These are phyloP conservation scores for Zygotorulaspora chibaensis DNA, from an alignment of 805 yeast genomes.

Conservation along the genomic window DNA sequence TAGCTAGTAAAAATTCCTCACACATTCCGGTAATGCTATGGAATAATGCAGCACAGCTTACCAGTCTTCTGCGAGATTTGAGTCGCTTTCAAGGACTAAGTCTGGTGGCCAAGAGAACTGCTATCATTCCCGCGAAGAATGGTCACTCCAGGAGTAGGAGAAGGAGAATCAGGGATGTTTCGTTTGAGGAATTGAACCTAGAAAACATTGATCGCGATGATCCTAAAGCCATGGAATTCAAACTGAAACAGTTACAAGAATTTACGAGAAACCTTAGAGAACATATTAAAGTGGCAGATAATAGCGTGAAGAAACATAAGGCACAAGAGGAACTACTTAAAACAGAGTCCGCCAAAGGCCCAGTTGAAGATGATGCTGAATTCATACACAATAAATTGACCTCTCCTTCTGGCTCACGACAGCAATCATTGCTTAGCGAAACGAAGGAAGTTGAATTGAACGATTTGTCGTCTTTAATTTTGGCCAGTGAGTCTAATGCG, in stretches of 20 bases:
- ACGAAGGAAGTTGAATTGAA: not conserved
- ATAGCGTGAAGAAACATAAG: slow-evolving; percentile 7
- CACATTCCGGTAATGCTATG: not conserved
- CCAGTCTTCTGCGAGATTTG: not conserved
- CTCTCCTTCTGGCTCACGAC: not conserved
- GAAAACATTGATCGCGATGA: slow-evolving; percentile 7
- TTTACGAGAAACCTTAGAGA: slow-evolving; percentile 25
- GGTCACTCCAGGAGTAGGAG: slow-evolving; percentile 4
- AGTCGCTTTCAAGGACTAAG: not conserved
- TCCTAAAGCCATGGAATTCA: slow-evolving; percentile 23
- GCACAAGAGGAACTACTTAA: not conserved
- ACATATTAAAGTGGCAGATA: slow-evolving; percentile 17
- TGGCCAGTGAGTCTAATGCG: slow-evolving; percentile 12
- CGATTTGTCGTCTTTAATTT: slow-evolving; percentile 20
- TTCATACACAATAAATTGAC: slow-evolving; percentile 2
- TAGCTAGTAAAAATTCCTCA: no score
- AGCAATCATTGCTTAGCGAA: not conserved
- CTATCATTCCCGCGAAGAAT: slow-evolving; percentile 13
- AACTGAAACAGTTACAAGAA: slow-evolving; percentile 28
- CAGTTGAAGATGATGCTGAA: slow-evolving; percentile 2
- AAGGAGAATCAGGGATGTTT: slow-evolving; percentile 13
- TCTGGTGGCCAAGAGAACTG: slow-evolving; percentile 5
- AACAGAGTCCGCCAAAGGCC: not conserved
- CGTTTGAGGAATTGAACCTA: slow-evolving; percentile 13
- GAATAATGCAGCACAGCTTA: not conserved